phyloP scores from a whole-genome alignment of 2,329 filamentous ascomycete genomes.

The Ophiocordyceps sinensis region DNA sequence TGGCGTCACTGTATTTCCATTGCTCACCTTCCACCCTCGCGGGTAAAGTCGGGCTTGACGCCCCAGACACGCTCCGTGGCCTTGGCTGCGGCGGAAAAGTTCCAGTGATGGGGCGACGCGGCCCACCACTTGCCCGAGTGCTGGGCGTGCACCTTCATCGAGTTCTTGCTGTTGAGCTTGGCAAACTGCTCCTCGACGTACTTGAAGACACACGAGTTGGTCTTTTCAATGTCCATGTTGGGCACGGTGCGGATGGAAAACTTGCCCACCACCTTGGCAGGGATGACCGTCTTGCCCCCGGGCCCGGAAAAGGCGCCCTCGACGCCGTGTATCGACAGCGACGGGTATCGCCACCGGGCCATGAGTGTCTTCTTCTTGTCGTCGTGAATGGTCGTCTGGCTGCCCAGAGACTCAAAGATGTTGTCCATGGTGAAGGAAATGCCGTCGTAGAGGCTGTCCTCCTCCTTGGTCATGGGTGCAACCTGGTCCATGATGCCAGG shows the following conservation, averaged over 20 bases:
- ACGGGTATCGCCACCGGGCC: slow-evolving; percentile 91
- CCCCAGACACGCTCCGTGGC: slow-evolving; percentile 94
- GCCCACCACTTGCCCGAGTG: slow-evolving; percentile 99
- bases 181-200: slow-evolving; percentile 75
- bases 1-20: no score
- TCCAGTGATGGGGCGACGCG: slow-evolving; percentile 95
- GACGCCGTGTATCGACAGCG: slow-evolving; percentile 83
- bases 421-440: slow-evolving; percentile 97
- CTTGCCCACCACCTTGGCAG: slow-evolving; percentile 94
- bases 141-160: slow-evolving; percentile 62
- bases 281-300: slow-evolving; percentile 96
- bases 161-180: slow-evolving; percentile 87
- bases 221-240: slow-evolving; percentile 86
- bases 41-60: slow-evolving; percentile 84
- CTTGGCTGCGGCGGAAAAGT: slow-evolving; percentile 88
- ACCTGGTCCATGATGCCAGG: slow-evolving; percentile 92
- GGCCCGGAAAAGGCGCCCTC: slow-evolving; percentile 90
- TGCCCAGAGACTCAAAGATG: slow-evolving; percentile 81
- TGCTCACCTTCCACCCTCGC: slow-evolving; percentile 79
- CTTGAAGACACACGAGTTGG: slow-evolving; percentile 73
- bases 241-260: slow-evolving; percentile 97
- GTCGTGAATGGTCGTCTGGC: slow-evolving; percentile 70
- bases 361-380: slow-evolving; percentile 90
- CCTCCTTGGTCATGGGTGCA: slow-evolving; percentile 72
- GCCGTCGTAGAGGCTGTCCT: slow-evolving; percentile 71